Base-by-base conservation (phyloP, 2,329 filamentous ascomycete species). In the Davidsoniella eucalypti region DNA sequence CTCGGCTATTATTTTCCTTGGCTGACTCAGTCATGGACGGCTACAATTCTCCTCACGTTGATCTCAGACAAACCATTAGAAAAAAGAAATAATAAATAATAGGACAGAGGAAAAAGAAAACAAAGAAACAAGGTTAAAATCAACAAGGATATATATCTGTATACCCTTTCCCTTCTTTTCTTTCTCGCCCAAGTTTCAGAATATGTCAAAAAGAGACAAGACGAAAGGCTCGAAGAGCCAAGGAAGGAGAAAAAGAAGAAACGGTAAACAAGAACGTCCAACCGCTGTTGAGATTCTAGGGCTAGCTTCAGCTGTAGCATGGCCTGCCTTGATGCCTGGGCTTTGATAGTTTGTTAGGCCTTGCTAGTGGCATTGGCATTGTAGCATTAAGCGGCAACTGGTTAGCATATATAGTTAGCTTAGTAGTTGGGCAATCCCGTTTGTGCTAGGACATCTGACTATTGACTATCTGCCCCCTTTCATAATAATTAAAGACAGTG, bases 91-190 rank as follows among this genome's bases (percentile, higher is more conserved):
- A n/a, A n/a, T n/a, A n/a, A n/a, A n/a, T n/a, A n/a, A n/a, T n/a
- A n/a, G 33, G 21, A 47, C 9, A 2, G n/a, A 45, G 43, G 39
- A 26, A 54, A 48, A 36, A 51, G 43, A 21, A 41, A 45, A 29
- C 8, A 40, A 21, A 37, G 18, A 41, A 29, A 48, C 9, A 18
- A n/a, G 4, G 12, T 8, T 9, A n/a, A 44, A 29, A 43, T 17
- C 17, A 49, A 26, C 37, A 49, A 33, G 26, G 26, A n/a, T n/a
- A n/a, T n/a, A n/a, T n/a, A n/a, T n/a, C n/a, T n/a, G 39, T 26
- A 33, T 21, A 26, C 48, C 26, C 25, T n/a, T 21, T 26, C 40
- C 33, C 41, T 2, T 25, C 36, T 18, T 17, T 25, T 37, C 10
- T 38, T 46, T 23, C 44, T 25, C 12, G 17, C 25, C 8, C 8